Conservation (phyloP, 2,329 filamentous ascomycete genomes). For the Aureobasidium sp. region DNA sequence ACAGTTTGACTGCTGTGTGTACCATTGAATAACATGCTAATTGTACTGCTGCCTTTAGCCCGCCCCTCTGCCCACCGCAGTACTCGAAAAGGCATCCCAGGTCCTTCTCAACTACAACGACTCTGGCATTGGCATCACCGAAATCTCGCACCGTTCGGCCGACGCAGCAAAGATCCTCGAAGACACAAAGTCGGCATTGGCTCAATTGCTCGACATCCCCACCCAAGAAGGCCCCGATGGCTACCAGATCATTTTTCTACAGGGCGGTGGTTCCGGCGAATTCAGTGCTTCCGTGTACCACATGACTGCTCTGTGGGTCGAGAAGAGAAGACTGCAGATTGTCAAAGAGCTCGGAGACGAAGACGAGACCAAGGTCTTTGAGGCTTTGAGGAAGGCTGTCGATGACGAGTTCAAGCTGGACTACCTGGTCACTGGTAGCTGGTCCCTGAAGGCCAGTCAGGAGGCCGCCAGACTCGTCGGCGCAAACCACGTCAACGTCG, state of each 20-base stretch:
- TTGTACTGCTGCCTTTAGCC: too few relatives aligned
- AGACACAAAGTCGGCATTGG: conserved; percentile 65
- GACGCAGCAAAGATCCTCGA: conserved; percentile 72
- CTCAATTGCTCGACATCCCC: conserved; percentile 68
- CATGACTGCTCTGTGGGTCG: conserved; percentile 73
- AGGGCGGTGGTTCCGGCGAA: conserved; percentile 75
- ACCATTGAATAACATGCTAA: too few relatives aligned
- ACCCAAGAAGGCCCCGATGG: conserved; percentile 63
- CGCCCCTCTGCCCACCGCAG: conserved; percentile 70
- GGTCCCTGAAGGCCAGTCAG: conserved; percentile 81
- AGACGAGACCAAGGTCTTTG: conserved; percentile 48
- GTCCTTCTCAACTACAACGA: conserved; percentile 74
- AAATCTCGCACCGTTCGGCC: conserved; percentile 80
- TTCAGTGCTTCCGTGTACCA: conserved; percentile 82
- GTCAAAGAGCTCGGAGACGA: conserved; percentile 46
- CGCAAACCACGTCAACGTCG: conserved; percentile 70
- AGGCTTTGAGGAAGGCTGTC: conserved; percentile 41
- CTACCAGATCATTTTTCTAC: conserved; percentile 84
- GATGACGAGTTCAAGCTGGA: conserved; percentile 63
- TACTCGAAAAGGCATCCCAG: conserved; percentile 66
- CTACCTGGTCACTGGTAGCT: conserved; percentile 83
- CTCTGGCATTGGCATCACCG: conserved; percentile 75
- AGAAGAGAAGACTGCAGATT: conserved; percentile 53
- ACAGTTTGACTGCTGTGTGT: too few relatives aligned
- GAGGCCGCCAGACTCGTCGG: conserved; percentile 74